These are phyloP conservation scores for Prunus yedoensis DNA, from an alignment of 331 rosid species.

Conservation along the genomic window DNA sequence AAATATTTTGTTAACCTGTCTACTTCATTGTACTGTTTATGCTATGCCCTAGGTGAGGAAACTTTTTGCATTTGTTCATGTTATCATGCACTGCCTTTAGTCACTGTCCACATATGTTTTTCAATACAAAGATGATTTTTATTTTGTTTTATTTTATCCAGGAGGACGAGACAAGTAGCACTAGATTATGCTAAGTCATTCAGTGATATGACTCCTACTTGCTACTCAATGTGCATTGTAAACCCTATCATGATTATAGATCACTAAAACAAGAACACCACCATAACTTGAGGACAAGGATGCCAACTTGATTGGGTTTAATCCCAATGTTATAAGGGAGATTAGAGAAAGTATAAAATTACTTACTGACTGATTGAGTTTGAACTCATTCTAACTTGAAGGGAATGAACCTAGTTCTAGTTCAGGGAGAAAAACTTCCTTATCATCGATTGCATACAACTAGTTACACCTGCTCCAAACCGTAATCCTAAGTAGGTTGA, in stretches of 20 bases:
- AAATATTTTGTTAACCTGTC: neutral
- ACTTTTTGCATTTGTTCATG: neutral
- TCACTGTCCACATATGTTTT: neutral
- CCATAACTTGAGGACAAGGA: neutral
- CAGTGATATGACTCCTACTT: neutral
- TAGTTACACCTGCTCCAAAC: neutral
- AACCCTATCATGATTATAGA: neutral
- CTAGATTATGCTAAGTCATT: neutral
- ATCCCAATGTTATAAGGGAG: neutral
- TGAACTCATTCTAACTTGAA: neutral
- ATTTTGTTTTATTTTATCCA: neutral
- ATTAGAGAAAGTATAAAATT: neutral
- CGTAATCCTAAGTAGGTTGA: too few species aligned
- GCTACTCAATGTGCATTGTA: neutral
- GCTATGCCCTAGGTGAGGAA: neutral
- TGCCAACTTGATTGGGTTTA: neutral
- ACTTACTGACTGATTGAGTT: neutral
- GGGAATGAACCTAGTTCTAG: neutral
- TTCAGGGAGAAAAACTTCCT: neutral
- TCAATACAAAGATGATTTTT: too few species aligned
- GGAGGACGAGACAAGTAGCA: neutral
- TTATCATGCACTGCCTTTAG: slow-evolving; percentile 1
- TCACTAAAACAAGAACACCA: neutral
- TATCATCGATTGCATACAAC: neutral
- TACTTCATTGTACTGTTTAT: neutral